Conservation (phyloP, 2,329 filamentous ascomycete genomes). For the Monosporascus cannonballus region DNA sequence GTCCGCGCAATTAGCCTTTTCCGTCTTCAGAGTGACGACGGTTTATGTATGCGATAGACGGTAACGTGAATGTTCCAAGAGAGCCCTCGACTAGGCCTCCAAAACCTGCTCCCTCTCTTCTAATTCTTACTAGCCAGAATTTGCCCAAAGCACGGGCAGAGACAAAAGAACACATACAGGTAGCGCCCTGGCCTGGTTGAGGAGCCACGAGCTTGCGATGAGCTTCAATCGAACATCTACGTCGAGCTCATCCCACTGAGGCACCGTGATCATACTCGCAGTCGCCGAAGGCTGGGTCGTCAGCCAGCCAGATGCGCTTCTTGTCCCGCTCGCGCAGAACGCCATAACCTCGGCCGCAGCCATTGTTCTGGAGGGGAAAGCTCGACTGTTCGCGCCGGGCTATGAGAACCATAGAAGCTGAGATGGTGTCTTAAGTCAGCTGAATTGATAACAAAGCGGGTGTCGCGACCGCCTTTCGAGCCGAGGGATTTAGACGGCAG, state of each 20-base stretch:
- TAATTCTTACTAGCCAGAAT: background rate
- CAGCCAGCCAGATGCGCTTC: slow-evolving; percentile 32
- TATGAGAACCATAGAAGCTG: slow-evolving; percentile 49
- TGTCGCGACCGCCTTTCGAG: background rate
- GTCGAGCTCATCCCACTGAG: slow-evolving; percentile 30
- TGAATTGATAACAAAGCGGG: slow-evolving; percentile 4
- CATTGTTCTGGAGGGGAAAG: slow-evolving; percentile 43
- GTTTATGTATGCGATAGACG: background rate
- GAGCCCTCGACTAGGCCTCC: background rate
- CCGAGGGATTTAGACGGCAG: background rate
- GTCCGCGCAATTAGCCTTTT: slow-evolving; percentile 11
- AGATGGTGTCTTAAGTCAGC: slow-evolving; percentile 16
- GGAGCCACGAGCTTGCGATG: slow-evolving; percentile 36
- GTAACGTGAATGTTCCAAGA: background rate
- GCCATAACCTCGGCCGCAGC: slow-evolving; percentile 44
- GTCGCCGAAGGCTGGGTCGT: slow-evolving; percentile 27
- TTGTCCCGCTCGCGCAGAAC: slow-evolving; percentile 36
- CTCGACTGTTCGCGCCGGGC: slow-evolving; percentile 34
- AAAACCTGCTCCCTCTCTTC: background rate
- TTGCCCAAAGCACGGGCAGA: background rate
- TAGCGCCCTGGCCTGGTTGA: slow-evolving; percentile 14
- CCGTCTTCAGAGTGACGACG: slow-evolving; percentile 10
- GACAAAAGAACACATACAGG: slow-evolving; percentile 23
- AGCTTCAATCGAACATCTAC: slow-evolving; percentile 29
- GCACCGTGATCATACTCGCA: slow-evolving; percentile 13